These are phyloP conservation scores for Leucoagaricus sp. DNA, from an alignment of 1,284 basidiomycete genomes.

Conservation along the genomic window DNA sequence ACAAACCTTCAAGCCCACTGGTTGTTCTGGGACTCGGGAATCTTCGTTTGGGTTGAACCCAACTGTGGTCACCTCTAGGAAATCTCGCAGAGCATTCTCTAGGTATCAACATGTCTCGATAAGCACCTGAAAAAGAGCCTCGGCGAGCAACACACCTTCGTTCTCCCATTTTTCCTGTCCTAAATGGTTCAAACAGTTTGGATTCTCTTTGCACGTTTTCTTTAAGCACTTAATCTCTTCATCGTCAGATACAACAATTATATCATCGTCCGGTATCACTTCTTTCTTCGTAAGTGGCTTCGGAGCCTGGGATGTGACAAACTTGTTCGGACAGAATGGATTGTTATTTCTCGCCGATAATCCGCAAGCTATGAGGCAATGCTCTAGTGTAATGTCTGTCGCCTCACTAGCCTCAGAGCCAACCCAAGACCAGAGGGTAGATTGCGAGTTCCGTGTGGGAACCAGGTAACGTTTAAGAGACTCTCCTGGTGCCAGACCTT, in stretches of 20 bases:
- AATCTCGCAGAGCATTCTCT: constrained; percentile 56
- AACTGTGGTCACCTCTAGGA: constrained; percentile 53
- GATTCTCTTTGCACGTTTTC: constrained; percentile 71
- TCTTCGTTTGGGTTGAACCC: constrained; percentile 53
- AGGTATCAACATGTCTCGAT: no score
- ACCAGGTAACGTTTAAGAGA: constrained; percentile 59
- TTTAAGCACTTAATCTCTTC: constrained; percentile 50
- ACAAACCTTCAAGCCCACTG: constrained; percentile 78
- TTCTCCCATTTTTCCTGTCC: constrained; percentile 80
- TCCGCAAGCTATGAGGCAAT: constrained; percentile 68
- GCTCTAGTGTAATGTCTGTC: constrained; percentile 62
- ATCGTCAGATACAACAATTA: constrained; percentile 71
- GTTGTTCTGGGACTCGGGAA: constrained; percentile 54
- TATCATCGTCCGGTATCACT: constrained; percentile 43
- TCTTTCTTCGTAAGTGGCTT: neutral
- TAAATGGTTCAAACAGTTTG: constrained; percentile 83
- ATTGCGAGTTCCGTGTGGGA: constrained; percentile 40
- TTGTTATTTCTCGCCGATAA: constrained; percentile 51
- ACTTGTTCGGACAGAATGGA: constrained; percentile 58
- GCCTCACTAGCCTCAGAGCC: constrained; percentile 58
- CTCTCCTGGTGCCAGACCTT: constrained; percentile 60
- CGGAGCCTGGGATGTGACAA: constrained; percentile 25
- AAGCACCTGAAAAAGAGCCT: neutral
- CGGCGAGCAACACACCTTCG: constrained; percentile 44
- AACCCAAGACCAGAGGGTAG: constrained; percentile 77